Evolutionary conservation across 257 asterid genomes (phyloP).

Genomic region (Solanum clarkiae): DNA sequence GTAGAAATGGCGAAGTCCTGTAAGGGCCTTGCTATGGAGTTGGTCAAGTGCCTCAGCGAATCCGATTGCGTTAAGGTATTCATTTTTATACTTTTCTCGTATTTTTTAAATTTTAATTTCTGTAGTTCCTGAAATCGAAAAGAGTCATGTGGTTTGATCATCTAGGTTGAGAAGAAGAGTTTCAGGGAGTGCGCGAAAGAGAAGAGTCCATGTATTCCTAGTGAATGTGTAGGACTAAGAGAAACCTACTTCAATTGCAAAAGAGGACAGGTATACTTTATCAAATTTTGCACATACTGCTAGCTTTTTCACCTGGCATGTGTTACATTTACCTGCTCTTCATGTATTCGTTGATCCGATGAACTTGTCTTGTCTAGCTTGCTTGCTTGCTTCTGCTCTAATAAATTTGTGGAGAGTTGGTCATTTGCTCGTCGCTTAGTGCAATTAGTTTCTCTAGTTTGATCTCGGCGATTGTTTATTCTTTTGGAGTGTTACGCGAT

Average conservation of each 20-base stretch:
- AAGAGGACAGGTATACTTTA: slow-evolving; percentile 71
- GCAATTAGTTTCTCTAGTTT: not conserved
- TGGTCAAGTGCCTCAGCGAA: slow-evolving; percentile 89
- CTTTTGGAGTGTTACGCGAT: not conserved
- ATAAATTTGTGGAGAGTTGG: not conserved
- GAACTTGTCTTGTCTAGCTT: not conserved
- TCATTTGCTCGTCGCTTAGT: not conserved
- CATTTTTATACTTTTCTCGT: not conserved
- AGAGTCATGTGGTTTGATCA: not conserved
- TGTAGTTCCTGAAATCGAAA: not conserved
- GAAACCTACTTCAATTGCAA: slow-evolving; percentile 95
- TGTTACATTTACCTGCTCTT: not conserved
- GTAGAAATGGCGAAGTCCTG: slow-evolving; percentile 78
- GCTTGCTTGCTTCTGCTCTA: not conserved
- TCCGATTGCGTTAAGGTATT: slow-evolving; percentile 83
- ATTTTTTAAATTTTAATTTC: not conserved
- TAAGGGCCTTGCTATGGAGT: slow-evolving; percentile 83
- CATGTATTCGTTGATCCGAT: not conserved
- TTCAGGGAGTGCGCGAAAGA: slow-evolving; percentile 79
- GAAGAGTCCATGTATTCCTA: slow-evolving; percentile 59
- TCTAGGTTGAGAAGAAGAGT: slow-evolving; percentile 67
- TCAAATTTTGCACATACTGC: not conserved
- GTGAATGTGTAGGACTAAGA: slow-evolving; percentile 80
- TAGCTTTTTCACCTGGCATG: not conserved
- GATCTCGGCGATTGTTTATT: not conserved